These are phyloP conservation scores for Kwoniella sp. DNA, from an alignment of 768 basidiomycete genomes.

Conservation along the genomic window DNA sequence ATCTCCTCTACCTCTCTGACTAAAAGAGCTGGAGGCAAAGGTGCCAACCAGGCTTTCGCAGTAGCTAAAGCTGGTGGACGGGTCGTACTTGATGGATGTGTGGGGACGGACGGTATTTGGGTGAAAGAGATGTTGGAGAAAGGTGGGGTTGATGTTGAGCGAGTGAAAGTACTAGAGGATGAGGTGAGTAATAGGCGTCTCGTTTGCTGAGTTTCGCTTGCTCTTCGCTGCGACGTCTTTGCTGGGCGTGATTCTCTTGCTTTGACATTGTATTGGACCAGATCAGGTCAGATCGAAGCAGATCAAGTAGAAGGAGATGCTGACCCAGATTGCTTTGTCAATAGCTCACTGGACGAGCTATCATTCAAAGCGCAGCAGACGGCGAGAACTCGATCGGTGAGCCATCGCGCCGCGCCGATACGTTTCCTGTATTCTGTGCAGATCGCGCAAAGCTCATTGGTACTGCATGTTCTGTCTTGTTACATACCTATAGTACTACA, in stretches of 20 bases:
- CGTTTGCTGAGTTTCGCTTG: too few species aligned
- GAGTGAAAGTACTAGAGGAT: constrained; percentile 38
- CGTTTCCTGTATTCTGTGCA: too few species aligned
- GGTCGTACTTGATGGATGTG: constrained; percentile 52
- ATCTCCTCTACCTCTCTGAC: constrained; percentile 55
- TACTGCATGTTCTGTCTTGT: too few species aligned
- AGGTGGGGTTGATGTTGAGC: constrained; percentile 48
- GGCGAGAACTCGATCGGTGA: constrained; percentile 59
- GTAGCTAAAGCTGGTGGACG: constrained; percentile 52
- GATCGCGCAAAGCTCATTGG: too few species aligned
- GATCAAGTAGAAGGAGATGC: too few species aligned
- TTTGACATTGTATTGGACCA: too few species aligned
- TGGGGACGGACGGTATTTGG: constrained; percentile 54
- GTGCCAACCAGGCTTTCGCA: constrained; percentile 58
- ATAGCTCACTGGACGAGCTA: constrained; percentile 57
- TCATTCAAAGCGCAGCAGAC: constrained; percentile 57
- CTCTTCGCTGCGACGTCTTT: too few species aligned
- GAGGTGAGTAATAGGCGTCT: constrained; percentile 45
- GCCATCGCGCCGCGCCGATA: too few species aligned
- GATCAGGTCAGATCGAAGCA: too few species aligned
- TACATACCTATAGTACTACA: constrained; percentile 55
- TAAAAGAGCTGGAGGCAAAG: constrained; percentile 58
- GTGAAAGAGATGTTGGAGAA: constrained; percentile 42
- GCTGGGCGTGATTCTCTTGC: too few species aligned
- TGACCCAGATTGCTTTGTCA: constrained; percentile 6